Conservation (phyloP, 2,329 filamentous ascomycete species). For the Stagonosporopsis chrysanthemi region DNA sequence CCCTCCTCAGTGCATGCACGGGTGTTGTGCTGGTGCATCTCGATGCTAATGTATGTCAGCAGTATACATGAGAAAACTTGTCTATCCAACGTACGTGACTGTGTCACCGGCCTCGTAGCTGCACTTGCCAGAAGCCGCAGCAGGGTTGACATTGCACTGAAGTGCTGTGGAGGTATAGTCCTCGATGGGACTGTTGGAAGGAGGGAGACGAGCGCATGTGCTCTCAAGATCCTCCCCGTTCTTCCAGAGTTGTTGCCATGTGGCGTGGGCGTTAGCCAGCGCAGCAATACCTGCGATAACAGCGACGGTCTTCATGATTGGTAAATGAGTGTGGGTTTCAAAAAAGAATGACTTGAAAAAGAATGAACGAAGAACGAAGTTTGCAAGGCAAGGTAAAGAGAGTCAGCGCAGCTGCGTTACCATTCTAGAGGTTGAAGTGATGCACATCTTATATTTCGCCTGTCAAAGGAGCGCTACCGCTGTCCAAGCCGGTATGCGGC, state of each 20-base stretch:
- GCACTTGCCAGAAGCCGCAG: slow-evolving; percentile 37
- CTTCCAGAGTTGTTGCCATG: slow-evolving; percentile 42
- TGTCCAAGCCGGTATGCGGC: slow-evolving; percentile 23
- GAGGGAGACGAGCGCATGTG: slow-evolving; percentile 38
- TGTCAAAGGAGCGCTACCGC: slow-evolving; percentile 23
- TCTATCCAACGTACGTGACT: slow-evolving; percentile 21
- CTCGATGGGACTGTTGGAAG: slow-evolving; percentile 40
- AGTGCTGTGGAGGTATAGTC: slow-evolving; percentile 42
- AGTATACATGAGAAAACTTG: neutral
- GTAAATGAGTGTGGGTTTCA: slow-evolving; percentile 20
- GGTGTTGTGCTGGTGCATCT: slow-evolving; percentile 41
- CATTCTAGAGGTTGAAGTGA: slow-evolving; percentile 15
- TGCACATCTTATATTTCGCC: slow-evolving; percentile 31
- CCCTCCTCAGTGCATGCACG: slow-evolving; percentile 34
- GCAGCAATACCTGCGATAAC: slow-evolving; percentile 37
- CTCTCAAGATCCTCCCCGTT: slow-evolving; percentile 41
- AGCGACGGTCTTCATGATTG: slow-evolving; percentile 39
- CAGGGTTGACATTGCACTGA: slow-evolving; percentile 41
- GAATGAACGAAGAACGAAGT: slow-evolving; percentile 36
- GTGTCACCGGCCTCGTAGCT: slow-evolving; percentile 36
- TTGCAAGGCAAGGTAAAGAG: slow-evolving; percentile 32
- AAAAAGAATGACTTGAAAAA: slow-evolving; percentile 33
- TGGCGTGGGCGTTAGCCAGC: slow-evolving; percentile 39
- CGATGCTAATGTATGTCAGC: slow-evolving; percentile 21
- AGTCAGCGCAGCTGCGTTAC: slow-evolving; percentile 44